A percentile compares a stretch with the other conserved stretches of the same genome.
These are phyloP conservation scores for Nepenthes alata DNA, from an alignment of 179 eudicot species.

Conservation along the genomic window DNA sequence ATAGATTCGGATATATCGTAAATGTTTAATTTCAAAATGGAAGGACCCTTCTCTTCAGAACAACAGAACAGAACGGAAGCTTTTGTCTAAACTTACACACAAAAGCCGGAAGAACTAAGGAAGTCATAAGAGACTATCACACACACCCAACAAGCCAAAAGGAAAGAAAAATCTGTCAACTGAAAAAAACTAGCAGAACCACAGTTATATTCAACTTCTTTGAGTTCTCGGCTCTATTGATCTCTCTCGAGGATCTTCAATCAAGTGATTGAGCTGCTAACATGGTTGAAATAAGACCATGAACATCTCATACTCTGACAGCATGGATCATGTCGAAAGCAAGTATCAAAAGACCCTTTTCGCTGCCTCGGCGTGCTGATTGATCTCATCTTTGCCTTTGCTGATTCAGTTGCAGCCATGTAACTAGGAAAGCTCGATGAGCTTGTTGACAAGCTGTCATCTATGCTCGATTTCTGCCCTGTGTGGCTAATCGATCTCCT, in stretches of 20 bases:
- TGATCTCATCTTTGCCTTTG: constrained; percentile 79
- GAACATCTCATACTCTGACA: constrained; percentile 25
- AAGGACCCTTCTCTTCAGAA: too few relatives aligned
- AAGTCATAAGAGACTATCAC: too few relatives aligned
- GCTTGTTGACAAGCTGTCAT: constrained; percentile 26
- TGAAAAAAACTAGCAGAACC: too few relatives aligned
- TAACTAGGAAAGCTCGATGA: constrained; percentile 50
- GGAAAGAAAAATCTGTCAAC: too few relatives aligned
- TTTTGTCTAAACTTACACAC: too few relatives aligned
- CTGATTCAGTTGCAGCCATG: constrained; percentile 84
- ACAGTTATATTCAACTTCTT: too few relatives aligned
- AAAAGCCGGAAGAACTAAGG: too few relatives aligned
- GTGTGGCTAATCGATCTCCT: constrained; percentile 55
- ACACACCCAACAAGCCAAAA: too few relatives aligned
- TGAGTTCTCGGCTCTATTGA: too few relatives aligned
- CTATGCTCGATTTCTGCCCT: constrained; percentile 26
- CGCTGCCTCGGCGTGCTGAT: constrained; percentile 73
- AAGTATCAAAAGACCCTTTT: constrained; percentile 25
- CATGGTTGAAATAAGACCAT: constrained; percentile 39
- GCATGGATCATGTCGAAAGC: constrained; percentile 23
- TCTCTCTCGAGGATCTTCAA: constrained; percentile 2
- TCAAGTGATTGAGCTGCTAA: constrained; percentile 12
- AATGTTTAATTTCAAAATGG: too few relatives aligned
- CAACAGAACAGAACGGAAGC: too few relatives aligned
- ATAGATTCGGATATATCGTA: too few relatives aligned